Base-by-base conservation (phyloP, 495 filamentous ascomycete genomes). In the Neurospora sp. region DNA sequence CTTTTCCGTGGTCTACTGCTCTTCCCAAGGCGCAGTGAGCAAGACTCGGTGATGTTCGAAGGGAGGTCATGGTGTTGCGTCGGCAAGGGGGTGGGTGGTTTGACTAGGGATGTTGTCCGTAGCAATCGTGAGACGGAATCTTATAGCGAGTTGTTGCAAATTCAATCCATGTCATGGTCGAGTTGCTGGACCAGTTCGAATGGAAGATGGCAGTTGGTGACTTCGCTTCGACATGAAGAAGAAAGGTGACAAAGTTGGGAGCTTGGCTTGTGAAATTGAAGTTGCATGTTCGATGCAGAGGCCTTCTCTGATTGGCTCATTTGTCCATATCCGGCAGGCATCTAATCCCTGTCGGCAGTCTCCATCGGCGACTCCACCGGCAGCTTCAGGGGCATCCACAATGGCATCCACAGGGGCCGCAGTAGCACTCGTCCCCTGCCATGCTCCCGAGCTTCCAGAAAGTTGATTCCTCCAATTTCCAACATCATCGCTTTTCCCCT, bases 1-100 rank as follows among this genome's bases (percentile, higher is more conserved):
- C 86, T 2, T 87, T 83, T 71, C 85, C 85, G 12, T 87, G 85
- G 86, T 77, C 80, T 5, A 82, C 81, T 1, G 79, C 83, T 1
- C 73, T 82, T 4, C 85, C 84, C 9, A 78, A 80, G 73, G 70
- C 73, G 40, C 27, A 35, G 14, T 18, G 27, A 62, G 12, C 1
- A 18, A 31, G 10, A 18, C 12, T 31, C 12, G 12, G 11, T 0
- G 23, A 14, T 59, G 5, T 14, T 31, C 4, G 16, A 48, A 31
- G 11, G 48, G 20, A 62, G 2, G 1, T 31, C 23, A 5, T 62
- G 23, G 12, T 62, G 12, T 62, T 6, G 23, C 11, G 23, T 62
- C 23, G 12, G 5, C 27, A 6, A 31, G 9, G 5, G 11, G 23
- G 54, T 62, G 12, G 54, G 14, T 16, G 9, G 10, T 31, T 2